A percentile compares a stretch with the other conserved stretches of the same genome.
phyloP scores from a whole-genome alignment of 2,329 filamentous ascomycete genomes.

The Aureobasidium lini region DNA sequence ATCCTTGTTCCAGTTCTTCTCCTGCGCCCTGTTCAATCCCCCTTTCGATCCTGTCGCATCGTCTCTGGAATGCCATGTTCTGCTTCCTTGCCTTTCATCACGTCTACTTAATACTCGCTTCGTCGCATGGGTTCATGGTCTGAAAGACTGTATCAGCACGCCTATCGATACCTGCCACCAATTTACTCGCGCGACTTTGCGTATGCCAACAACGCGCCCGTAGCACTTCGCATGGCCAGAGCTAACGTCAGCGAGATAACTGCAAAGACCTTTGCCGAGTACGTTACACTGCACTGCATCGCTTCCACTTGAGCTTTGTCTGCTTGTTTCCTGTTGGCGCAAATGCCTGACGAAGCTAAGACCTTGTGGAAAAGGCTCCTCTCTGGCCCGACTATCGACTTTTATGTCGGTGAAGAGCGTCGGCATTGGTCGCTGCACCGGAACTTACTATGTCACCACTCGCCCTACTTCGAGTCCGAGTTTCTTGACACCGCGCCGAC shows the following conservation, averaged over 20 bases:
- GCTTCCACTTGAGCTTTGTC: conserved; percentile 12
- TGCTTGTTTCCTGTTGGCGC: conserved; percentile 16
- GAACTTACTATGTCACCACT: conserved; percentile 47
- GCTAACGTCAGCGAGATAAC: conserved; percentile 40
- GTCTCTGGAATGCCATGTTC: conserved; percentile 14
- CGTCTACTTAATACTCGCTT: conserved; percentile 15
- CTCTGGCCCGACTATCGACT: conserved; percentile 44
- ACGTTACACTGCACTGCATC: conserved; percentile 36
- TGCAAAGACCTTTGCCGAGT: conserved; percentile 47
- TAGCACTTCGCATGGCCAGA: conserved; percentile 38
- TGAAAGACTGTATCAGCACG: conserved; percentile 17
- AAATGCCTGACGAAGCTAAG: conserved; percentile 32
- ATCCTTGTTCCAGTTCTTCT: background rate
- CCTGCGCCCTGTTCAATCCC: background rate
- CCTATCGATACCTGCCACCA: conserved; percentile 17
- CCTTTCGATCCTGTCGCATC: background rate
- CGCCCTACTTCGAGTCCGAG: conserved; percentile 37
- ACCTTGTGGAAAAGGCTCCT: conserved; percentile 42
- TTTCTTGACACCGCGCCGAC: conserved; percentile 28
- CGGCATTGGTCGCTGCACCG: conserved; percentile 46
- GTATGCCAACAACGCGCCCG: conserved; percentile 32
- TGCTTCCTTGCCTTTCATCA: conserved; percentile 17
- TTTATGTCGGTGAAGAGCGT: conserved; percentile 42
- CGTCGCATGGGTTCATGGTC: conserved; percentile 18
- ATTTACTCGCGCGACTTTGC: conserved; percentile 37